A percentile compares a stretch with the other conserved stretches of the same genome.
Evolutionary conservation across 1,284 basidiomycete genomes (phyloP).

Genomic region (Ustilago vetiveriae): DNA sequence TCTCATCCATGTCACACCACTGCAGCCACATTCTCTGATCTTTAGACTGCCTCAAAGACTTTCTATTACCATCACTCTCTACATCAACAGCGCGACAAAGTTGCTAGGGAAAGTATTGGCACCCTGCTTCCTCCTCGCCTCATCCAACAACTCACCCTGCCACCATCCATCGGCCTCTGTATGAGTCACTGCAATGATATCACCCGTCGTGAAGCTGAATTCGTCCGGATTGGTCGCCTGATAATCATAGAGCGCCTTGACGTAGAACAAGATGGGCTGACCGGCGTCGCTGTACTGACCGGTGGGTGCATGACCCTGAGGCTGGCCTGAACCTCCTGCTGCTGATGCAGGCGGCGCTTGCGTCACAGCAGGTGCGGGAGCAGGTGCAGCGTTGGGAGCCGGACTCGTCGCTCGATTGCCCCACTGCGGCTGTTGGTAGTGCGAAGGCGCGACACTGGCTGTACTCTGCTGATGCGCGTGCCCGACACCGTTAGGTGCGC

Average conservation of each 20-base stretch:
- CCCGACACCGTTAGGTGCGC: slow-evolving; percentile 38
- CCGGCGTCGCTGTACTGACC: slow-evolving; percentile 81
- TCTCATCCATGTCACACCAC: too few relatives aligned
- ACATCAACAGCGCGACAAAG: slow-evolving; percentile 74
- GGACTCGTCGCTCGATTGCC: slow-evolving; percentile 38
- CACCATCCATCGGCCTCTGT: slow-evolving; percentile 96
- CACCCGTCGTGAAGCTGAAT: slow-evolving; percentile 84
- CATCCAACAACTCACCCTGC: slow-evolving; percentile 83
- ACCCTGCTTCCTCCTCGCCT: slow-evolving; percentile 79
- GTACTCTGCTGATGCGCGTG: slow-evolving; percentile 31
- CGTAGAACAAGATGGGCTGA: slow-evolving; percentile 80
- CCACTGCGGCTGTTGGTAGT: slow-evolving; percentile 27
- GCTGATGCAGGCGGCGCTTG: slow-evolving; percentile 41
- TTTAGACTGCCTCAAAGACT: too few relatives aligned
- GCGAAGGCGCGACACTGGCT: slow-evolving; percentile 23
- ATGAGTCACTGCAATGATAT: slow-evolving; percentile 89
- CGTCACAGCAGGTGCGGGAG: slow-evolving; percentile 19
- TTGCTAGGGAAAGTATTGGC: slow-evolving; percentile 91
- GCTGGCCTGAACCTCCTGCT: slow-evolving; percentile 30
- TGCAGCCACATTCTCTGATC: not conserved
- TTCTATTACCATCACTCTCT: not conserved
- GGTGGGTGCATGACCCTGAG: slow-evolving; percentile 70
- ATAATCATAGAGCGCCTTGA: slow-evolving; percentile 86
- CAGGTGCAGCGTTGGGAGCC: slow-evolving; percentile 20
- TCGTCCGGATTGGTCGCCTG: slow-evolving; percentile 84